Evolutionary conservation across 805 yeast species (phyloP).

Genomic region (Isabelozyma gotoi): DNA sequence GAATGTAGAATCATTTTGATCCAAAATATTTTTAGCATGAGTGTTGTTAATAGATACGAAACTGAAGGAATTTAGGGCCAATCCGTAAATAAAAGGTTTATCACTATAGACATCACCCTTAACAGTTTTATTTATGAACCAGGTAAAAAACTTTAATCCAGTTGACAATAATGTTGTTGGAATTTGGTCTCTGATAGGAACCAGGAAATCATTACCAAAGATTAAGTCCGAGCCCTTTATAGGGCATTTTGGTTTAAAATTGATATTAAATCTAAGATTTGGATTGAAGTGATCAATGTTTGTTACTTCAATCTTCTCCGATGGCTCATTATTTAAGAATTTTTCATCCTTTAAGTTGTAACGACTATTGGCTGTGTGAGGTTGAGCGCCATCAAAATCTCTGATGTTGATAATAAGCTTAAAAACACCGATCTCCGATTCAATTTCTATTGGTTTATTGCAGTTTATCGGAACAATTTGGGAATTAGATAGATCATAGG

Average conservation of each 20-base stretch:
- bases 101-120: slow-evolving; percentile 61
- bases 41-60: slow-evolving; percentile 32
- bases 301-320: slow-evolving; percentile 22
- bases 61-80: slow-evolving; percentile 58
- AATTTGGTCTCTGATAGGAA: slow-evolving; percentile 56
- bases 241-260: slow-evolving; percentile 41
- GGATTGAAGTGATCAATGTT: slow-evolving; percentile 10
- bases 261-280: slow-evolving; percentile 33
- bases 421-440: slow-evolving; percentile 38
- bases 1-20: neutral
- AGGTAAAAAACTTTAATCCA: slow-evolving; percentile 56
- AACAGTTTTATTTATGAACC: slow-evolving; percentile 63
- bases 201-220: slow-evolving; percentile 69
- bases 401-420: slow-evolving; percentile 43
- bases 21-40: neutral
- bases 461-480: slow-evolving; percentile 46
- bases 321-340: slow-evolving; percentile 26
- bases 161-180: slow-evolving; percentile 49
- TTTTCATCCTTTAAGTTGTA: slow-evolving; percentile 27
- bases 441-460: slow-evolving; percentile 31
- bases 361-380: slow-evolving; percentile 33
- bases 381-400: slow-evolving; percentile 45
- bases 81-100: slow-evolving; percentile 63
- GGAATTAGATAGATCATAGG: slow-evolving; percentile 18
- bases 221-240: slow-evolving; percentile 53